Evolutionary conservation across 2,329 filamentous ascomycete species (phyloP).

Genomic region (Dactylellina haptotyla): DNA sequence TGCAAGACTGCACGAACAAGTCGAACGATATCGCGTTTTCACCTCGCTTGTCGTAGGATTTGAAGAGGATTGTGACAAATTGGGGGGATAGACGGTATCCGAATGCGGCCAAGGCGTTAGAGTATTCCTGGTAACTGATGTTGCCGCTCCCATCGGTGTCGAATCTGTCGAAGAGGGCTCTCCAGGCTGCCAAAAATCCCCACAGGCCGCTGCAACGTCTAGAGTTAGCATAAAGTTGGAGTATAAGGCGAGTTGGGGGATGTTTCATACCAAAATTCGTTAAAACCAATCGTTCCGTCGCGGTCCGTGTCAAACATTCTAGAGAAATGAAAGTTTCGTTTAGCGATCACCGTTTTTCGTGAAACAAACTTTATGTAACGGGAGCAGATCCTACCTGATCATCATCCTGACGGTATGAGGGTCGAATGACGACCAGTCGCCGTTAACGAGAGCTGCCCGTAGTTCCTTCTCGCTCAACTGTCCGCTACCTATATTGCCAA

Average conservation of each 20-base stretch:
- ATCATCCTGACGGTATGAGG: conserved; percentile 96
- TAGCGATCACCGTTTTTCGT: conserved; percentile 8
- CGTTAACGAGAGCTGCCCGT: conserved; percentile 89
- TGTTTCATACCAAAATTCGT: conserved; percentile 80
- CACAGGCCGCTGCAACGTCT: conserved; percentile 73
- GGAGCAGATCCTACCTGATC: conserved; percentile 69
- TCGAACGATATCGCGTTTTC: conserved; percentile 71
- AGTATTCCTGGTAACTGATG: conserved; percentile 87
- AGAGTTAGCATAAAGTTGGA: background rate
- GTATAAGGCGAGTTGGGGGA: too few relatives aligned
- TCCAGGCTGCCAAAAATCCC: conserved; percentile 95
- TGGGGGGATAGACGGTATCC: conserved; percentile 86
- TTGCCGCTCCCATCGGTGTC: conserved; percentile 86
- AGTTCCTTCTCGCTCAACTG: conserved; percentile 87
- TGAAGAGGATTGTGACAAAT: conserved; percentile 86
- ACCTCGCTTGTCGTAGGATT: conserved; percentile 82
- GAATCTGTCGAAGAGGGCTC: conserved; percentile 92
- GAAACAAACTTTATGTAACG: conserved; percentile 17
- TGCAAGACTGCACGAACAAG: conserved; percentile 96
- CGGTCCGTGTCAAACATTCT: conserved; percentile 96
- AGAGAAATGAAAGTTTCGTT: background rate
- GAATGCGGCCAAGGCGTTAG: conserved; percentile 88
- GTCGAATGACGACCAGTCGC: conserved; percentile 94
- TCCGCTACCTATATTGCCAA: conserved; percentile 70
- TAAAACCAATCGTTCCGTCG: conserved; percentile 87